Evolutionary conservation across 169 alveolate genomes (phyloP).

Genomic region (Babesia gibsoni): DNA sequence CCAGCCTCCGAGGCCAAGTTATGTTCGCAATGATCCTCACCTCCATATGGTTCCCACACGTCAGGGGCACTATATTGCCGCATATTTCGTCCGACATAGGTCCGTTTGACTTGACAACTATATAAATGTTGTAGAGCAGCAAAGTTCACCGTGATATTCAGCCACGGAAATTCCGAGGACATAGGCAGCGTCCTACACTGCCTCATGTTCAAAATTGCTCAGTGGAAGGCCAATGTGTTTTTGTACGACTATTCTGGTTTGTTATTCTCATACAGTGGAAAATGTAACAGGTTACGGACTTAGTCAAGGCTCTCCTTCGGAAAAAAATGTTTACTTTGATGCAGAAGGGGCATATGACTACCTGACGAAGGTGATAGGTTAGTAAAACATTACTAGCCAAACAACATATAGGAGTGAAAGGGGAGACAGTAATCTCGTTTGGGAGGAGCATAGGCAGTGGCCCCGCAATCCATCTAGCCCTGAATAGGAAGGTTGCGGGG

Average conservation of each 20-base stretch:
- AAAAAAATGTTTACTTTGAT: constrained; percentile 76
- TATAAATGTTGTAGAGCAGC: constrained; percentile 56
- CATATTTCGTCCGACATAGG: constrained; percentile 65
- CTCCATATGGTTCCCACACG: constrained; percentile 72
- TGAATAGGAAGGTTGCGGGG: constrained; percentile 73
- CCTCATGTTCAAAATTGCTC: constrained; percentile 58
- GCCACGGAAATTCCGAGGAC: constrained; percentile 90
- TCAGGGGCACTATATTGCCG: constrained; percentile 70
- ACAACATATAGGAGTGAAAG: constrained; percentile 65
- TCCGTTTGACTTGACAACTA: background rate
- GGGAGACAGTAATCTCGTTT: constrained; percentile 74
- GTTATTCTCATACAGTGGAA: background rate
- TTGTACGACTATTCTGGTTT: constrained; percentile 80
- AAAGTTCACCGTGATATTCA: constrained; percentile 75
- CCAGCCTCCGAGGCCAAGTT: constrained; percentile 72
- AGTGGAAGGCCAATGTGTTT: constrained; percentile 73
- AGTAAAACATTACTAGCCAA: background rate
- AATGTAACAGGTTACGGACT: constrained; percentile 73
- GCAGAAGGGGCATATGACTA: constrained; percentile 85
- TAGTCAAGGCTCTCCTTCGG: constrained; percentile 79
- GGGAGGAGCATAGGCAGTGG: constrained; percentile 92
- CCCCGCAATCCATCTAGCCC: constrained; percentile 85
- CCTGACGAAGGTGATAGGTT: constrained; percentile 54
- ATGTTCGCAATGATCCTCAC: constrained; percentile 56
- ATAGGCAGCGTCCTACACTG: constrained; percentile 72